Percentiles rank a stretch among this genome's conserved stretches.
phyloP scores from a whole-genome alignment of 2,329 filamentous ascomycete species.

The Exophiala aquamarina region DNA sequence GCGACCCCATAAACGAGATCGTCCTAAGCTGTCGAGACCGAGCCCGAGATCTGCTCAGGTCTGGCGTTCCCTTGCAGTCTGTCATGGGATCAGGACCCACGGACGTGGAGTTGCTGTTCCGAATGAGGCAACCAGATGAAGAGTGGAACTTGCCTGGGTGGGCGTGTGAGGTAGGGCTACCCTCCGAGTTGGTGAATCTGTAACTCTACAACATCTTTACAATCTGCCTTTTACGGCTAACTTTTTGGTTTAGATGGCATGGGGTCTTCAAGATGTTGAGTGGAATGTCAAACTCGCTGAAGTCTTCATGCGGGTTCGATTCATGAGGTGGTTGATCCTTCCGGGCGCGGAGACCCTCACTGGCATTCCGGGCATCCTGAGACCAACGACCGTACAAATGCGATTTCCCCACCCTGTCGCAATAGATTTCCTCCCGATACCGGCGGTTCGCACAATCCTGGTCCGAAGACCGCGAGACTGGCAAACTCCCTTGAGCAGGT shows the following conservation, averaged over 20 bases:
- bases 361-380: constrained; percentile 2
- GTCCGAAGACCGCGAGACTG: no score
- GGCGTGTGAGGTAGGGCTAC: constrained; percentile 2
- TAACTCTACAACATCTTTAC: neutral
- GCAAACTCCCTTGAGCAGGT: no score
- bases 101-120: no score
- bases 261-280: constrained; percentile 1
- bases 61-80: no score
- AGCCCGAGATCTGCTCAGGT: no score
- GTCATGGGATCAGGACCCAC: no score
- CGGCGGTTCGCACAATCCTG: neutral
- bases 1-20: no score
- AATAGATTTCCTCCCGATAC: constrained; percentile 2
- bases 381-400: constrained; percentile 2
- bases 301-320: constrained; percentile 1
- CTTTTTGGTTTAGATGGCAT: neutral
- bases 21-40: no score
- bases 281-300: neutral
- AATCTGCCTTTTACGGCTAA: neutral
- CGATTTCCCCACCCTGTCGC: constrained; percentile 1
- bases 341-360: constrained; percentile 1
- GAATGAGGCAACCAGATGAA: no score
- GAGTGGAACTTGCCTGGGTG: constrained; percentile 1
- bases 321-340: constrained; percentile 3
- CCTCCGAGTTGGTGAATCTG: no score